Evolutionary conservation across 176 grass and related monocot species (phyloP).

Genomic region (Oryza longistaminata): DNA sequence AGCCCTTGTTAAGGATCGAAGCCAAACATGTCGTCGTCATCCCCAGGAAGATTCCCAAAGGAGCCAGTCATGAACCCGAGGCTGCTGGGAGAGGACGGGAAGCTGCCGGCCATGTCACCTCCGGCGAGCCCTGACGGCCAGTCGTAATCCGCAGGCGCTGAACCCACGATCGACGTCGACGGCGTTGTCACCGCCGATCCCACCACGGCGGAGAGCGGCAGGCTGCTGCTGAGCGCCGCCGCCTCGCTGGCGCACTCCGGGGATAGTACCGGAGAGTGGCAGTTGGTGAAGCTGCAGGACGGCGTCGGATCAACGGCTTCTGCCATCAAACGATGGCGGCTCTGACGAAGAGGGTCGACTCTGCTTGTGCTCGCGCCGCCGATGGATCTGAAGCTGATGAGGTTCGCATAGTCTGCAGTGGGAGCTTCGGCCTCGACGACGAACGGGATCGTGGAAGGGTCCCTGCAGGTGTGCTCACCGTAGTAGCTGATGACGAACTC

Average conservation of each 20-base stretch:
- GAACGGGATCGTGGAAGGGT: slow-evolving; percentile 46
- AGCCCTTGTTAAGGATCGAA: slow-evolving; percentile 26
- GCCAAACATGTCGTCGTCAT: slow-evolving; percentile 29
- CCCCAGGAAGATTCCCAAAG: slow-evolving; percentile 8
- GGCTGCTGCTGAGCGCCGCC: slow-evolving; percentile 36
- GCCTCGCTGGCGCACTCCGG: slow-evolving; percentile 40
- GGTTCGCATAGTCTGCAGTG: background rate
- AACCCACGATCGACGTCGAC: slow-evolving; percentile 33
- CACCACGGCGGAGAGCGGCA: slow-evolving; percentile 27
- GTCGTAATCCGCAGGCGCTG: slow-evolving; percentile 24
- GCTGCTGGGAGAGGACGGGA: slow-evolving; percentile 51
- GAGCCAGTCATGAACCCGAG: slow-evolving; percentile 34
- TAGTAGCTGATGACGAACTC: slow-evolving; percentile 65
- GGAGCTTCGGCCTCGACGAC: slow-evolving; percentile 29
- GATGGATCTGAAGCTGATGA: slow-evolving; percentile 62
- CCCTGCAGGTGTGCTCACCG: slow-evolving; percentile 76
- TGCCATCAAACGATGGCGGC: background rate
- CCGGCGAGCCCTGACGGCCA: background rate
- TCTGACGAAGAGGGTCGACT: background rate
- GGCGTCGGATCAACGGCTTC: background rate
- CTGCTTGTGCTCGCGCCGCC: background rate
- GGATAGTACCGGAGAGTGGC: background rate
- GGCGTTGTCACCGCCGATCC: background rate
- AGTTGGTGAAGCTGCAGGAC: slow-evolving; percentile 1
- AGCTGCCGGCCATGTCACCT: slow-evolving; percentile 33